Conservation (phyloP, 2,329 filamentous ascomycete species). For the Aspergillus calidoustus region DNA sequence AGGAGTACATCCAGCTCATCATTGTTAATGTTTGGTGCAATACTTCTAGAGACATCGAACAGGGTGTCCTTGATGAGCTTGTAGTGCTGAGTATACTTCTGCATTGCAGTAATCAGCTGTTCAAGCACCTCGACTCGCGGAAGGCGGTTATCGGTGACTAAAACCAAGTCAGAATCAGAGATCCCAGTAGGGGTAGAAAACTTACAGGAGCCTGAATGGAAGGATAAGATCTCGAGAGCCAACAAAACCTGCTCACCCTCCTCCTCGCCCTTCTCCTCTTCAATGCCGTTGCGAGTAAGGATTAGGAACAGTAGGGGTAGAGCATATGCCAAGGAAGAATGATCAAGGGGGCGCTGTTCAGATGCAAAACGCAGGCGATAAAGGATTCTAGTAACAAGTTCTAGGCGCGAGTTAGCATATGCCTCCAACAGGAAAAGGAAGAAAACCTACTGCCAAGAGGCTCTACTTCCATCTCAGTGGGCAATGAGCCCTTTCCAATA, state of each 20-base stretch:
- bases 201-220: constrained; percentile 79
- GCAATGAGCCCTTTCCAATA: constrained; percentile 72
- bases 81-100: constrained; percentile 88
- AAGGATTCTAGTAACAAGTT: constrained; percentile 81
- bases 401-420: constrained; percentile 24
- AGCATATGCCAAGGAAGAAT: constrained; percentile 83
- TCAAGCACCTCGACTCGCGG: constrained; percentile 76
- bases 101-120: constrained; percentile 79
- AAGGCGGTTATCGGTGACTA: constrained; percentile 69
- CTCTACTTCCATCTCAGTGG: constrained; percentile 74
- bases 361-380: constrained; percentile 89
- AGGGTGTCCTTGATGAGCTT: constrained; percentile 94
- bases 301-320: constrained; percentile 81
- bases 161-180: neutral
- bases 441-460: constrained; percentile 67
- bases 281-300: constrained; percentile 76
- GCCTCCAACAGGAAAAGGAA: neutral
- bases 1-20: constrained; percentile 78
- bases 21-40: constrained; percentile 77
- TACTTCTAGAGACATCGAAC: constrained; percentile 79
- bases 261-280: constrained; percentile 68
- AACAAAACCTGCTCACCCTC: constrained; percentile 88
- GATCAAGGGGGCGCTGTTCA: constrained; percentile 92
- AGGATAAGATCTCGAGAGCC: constrained; percentile 83
- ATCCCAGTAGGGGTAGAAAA: constrained; percentile 7